phyloP scores from a whole-genome alignment of 2,329 filamentous ascomycete genomes.

The Penicillium sp. region DNA sequence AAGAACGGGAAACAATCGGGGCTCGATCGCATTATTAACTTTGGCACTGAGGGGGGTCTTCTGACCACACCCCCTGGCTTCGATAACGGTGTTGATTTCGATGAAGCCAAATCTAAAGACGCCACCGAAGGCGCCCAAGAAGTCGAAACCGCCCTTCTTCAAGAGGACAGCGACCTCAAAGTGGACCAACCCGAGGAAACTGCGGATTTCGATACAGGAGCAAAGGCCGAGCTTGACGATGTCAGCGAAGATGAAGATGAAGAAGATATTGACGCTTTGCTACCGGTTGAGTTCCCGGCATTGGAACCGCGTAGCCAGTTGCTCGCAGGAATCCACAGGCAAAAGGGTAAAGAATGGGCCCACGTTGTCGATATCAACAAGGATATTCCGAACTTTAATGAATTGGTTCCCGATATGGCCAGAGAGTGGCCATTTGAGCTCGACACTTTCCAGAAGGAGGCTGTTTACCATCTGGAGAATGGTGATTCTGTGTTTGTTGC shows the following conservation, averaged over 20 bases:
- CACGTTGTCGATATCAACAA: slow-evolving; percentile 97
- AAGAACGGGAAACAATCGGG: slow-evolving; percentile 45
- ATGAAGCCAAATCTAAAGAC: slow-evolving; percentile 56
- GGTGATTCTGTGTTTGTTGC: slow-evolving; percentile 98
- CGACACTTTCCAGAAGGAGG: slow-evolving; percentile 97
- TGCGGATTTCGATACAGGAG: slow-evolving; percentile 32
- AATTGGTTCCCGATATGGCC: slow-evolving; percentile 94
- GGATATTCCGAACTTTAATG: slow-evolving; percentile 88
- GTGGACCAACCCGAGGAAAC: slow-evolving; percentile 54
- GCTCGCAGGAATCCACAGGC: slow-evolving; percentile 67
- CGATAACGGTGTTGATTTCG: slow-evolving; percentile 71
- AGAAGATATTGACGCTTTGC: slow-evolving; percentile 73
- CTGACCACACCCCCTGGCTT: slow-evolving; percentile 82
- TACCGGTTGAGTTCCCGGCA: slow-evolving; percentile 91
- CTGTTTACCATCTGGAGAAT: slow-evolving; percentile 93
- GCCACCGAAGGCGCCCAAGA: slow-evolving; percentile 62
- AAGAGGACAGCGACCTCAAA: slow-evolving; percentile 40
- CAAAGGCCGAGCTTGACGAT: slow-evolving; percentile 29
- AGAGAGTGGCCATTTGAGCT: slow-evolving; percentile 95
- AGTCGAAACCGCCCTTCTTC: slow-evolving; percentile 62
- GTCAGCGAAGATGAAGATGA: slow-evolving; percentile 31
- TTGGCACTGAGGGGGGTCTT: slow-evolving; percentile 72
- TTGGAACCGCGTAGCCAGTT: slow-evolving; percentile 80
- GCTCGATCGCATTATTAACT: slow-evolving; percentile 82
- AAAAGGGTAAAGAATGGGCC: slow-evolving; percentile 84